A percentile compares a stretch with the other conserved stretches of the same genome.
Conservation (phyloP, 2,329 filamentous ascomycete species). For the Xylaria sp. region DNA sequence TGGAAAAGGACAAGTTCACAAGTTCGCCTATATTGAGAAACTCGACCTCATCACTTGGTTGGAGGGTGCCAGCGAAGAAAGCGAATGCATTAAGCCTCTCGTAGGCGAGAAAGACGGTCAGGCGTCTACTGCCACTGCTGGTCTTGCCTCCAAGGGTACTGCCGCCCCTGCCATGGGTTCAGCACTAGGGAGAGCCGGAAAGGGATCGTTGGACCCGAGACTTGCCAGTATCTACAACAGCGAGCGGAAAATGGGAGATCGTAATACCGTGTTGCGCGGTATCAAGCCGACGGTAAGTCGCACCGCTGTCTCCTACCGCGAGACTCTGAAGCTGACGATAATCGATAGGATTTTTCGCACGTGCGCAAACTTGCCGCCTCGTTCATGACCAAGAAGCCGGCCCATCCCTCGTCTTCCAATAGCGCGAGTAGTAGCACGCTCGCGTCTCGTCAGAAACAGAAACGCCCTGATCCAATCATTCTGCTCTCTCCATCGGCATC, state of each 20-base stretch:
- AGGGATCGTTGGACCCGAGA: slow-evolving; percentile 70
- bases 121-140: slow-evolving; percentile 37
- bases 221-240: slow-evolving; percentile 85
- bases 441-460: slow-evolving; percentile 50
- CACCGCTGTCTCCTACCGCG: neutral
- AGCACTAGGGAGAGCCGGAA: slow-evolving; percentile 49
- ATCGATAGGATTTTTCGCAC: slow-evolving; percentile 80
- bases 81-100: slow-evolving; percentile 84
- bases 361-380: slow-evolving; percentile 78
- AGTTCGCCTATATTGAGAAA: slow-evolving; percentile 85
- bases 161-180: slow-evolving; percentile 38
- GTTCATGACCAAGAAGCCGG: slow-evolving; percentile 63
- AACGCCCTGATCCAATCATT: slow-evolving; percentile 77
- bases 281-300: slow-evolving; percentile 75
- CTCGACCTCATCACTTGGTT: slow-evolving; percentile 91
- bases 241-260: slow-evolving; percentile 86
- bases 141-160: slow-evolving; percentile 37
- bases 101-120: slow-evolving; percentile 57
- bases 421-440: slow-evolving; percentile 42
- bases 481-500: slow-evolving; percentile 94
- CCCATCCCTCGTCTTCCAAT: slow-evolving; percentile 34
- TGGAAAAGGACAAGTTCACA: slow-evolving; percentile 68
- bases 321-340: slow-evolving; percentile 1
- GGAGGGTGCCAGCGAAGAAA: slow-evolving; percentile 81
- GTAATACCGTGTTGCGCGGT: slow-evolving; percentile 80